Base-by-base conservation (phyloP, 176 grass and related monocot species). In the Zizania latifolia region DNA sequence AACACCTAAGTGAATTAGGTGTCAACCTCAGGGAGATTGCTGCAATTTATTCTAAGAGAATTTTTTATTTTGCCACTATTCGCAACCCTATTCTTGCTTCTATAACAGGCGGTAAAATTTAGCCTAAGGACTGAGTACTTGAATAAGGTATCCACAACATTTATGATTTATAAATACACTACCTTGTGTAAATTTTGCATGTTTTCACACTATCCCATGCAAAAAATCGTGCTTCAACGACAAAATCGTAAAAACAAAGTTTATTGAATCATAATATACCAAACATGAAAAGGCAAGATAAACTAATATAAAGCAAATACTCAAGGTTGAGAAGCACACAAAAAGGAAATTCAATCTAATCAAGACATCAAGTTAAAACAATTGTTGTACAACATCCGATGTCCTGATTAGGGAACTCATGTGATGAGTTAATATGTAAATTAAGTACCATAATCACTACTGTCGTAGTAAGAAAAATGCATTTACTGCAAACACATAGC, bases 381-480 rank as follows among this genome's bases (percentile, higher is more conserved):
- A 51, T 32, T 24, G 2, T 31, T 41, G 31, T 13, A 17, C 43
- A 28, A 43, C 14, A 86, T 62, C 64, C 12, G 0, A 76, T 17
- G 30, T 37, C 10, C 14, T 13, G 28, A 55, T 33, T n/a, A 6
- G 21, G 66, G 50, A 74, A 51, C 33, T 21, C 19, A 82, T 17
- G 17, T 45, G 16, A 77, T 28, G 58, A 62, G 36, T 75, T 82
- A 14, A 21, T 30, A 19, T 15, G 31, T 64, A 83, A 83, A 32
- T 37, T 50, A 48, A 69, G 62, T 59, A 31, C 38, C 51, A 34
- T 15, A 22, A 46, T 14, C 10, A 58, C 26, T 36, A 14, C 17
- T 68, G 8, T 6, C 28, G 26, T 68, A 66, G 39, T 45, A 38
- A 35, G 48, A 29, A 58, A 21, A 28, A 8, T 48, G 8, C 2